Evolutionary conservation across 441 rosid species (phyloP).

Genomic region (Erysimum pusillum): DNA sequence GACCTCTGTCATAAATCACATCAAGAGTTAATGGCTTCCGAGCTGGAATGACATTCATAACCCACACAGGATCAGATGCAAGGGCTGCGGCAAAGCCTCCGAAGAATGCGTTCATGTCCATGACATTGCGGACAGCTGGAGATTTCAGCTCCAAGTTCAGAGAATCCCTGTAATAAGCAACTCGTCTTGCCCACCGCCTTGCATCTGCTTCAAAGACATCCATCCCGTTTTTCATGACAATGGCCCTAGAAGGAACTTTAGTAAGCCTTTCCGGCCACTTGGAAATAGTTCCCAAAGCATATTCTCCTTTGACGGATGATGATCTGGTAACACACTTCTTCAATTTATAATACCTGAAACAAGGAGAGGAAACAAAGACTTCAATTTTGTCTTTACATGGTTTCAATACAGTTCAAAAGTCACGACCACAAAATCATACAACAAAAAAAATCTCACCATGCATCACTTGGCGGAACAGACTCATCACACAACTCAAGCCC

Average conservation of each 20-base stretch:
- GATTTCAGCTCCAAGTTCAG: conserved; percentile 77
- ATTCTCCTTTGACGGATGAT: conserved; percentile 70
- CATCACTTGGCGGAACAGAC: conserved; percentile 77
- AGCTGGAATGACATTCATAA: conserved; percentile 95
- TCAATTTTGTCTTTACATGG: background rate
- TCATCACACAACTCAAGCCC: conserved; percentile 85
- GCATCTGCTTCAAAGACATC: conserved; percentile 95
- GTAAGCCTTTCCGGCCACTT: conserved; percentile 86
- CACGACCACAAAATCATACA: conserved; percentile 17
- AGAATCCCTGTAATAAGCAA: conserved; percentile 77
- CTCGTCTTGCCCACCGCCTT: conserved; percentile 87
- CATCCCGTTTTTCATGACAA: conserved; percentile 73
- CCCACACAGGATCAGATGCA: conserved; percentile 85
- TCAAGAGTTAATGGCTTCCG: conserved; percentile 78
- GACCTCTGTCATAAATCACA: conserved; percentile 90
- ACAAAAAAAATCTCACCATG: conserved; percentile 64
- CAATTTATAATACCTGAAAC: conserved; percentile 80
- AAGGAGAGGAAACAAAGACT: conserved; percentile 33
- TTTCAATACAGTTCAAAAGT: background rate
- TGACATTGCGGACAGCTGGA: conserved; percentile 78
- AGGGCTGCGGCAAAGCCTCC: conserved; percentile 97
- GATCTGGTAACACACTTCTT: conserved; percentile 76
- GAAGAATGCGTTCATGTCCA: conserved; percentile 96
- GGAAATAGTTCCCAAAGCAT: conserved; percentile 71
- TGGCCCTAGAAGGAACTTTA: conserved; percentile 75